These are phyloP conservation scores for Lyophyllum shimeji DNA, from an alignment of 768 basidiomycete genomes.

Conservation along the genomic window DNA sequence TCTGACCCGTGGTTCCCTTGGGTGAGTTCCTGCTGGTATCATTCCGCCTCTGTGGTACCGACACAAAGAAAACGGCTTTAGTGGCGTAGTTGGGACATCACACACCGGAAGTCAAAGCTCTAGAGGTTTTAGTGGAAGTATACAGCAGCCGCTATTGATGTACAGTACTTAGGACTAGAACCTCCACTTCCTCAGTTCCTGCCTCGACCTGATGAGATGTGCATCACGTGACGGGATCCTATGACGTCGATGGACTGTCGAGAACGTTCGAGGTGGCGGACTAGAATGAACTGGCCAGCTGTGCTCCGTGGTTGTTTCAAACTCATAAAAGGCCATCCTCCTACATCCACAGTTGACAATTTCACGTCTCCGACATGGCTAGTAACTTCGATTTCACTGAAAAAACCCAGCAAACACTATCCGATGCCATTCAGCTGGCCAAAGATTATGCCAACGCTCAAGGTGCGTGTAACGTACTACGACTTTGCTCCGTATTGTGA, in stretches of 20 bases:
- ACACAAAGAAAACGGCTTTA: neutral
- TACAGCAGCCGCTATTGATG: too few species aligned
- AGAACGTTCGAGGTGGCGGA: neutral
- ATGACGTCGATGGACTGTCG: slow-evolving; percentile 1
- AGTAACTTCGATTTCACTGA: slow-evolving; percentile 83
- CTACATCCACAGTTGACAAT: neutral
- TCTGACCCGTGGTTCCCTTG: slow-evolving; percentile 48
- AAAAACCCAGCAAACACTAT: slow-evolving; percentile 69
- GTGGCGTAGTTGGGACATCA: slow-evolving; percentile 18
- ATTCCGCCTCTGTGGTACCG: neutral
- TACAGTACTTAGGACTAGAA: too few species aligned
- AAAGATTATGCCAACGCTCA: slow-evolving; percentile 84
- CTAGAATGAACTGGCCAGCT: too few species aligned
- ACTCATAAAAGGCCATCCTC: neutral
- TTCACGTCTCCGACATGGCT: slow-evolving; percentile 31
- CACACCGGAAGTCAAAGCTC: slow-evolving; percentile 17
- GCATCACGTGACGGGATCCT: neutral
- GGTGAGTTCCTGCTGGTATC: slow-evolving; percentile 32
- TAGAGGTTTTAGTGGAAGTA: too few species aligned
- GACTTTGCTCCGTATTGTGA: slow-evolving; percentile 7
- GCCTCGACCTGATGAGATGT: too few species aligned
- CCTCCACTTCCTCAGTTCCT: too few species aligned
- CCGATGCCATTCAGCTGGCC: slow-evolving; percentile 75
- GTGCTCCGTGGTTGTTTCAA: too few species aligned
- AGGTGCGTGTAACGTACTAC: slow-evolving; percentile 41